Percentiles rank a stretch among this genome's conserved stretches.
These are phyloP conservation scores for Trametes hirsuta DNA, from an alignment of 1,284 basidiomycete genomes.

Conservation along the genomic window DNA sequence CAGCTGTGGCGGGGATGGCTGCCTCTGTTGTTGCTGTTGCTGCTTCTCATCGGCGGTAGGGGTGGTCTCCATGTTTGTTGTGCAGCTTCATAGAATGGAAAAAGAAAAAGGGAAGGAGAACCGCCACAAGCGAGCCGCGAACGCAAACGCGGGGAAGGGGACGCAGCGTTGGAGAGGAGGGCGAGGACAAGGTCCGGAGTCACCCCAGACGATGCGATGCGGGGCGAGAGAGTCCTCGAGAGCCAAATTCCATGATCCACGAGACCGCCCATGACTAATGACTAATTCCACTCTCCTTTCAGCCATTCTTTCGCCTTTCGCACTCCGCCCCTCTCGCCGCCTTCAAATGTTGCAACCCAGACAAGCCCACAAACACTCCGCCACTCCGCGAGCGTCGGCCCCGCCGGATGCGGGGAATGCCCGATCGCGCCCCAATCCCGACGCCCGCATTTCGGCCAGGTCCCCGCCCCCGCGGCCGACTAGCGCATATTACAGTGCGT, in stretches of 20 bases:
- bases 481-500: neutral
- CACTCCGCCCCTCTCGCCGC: neutral
- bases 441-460: constrained; percentile 5
- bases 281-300: neutral
- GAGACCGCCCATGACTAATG: constrained; percentile 1
- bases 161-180: neutral
- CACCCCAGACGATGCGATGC: neutral
- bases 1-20: neutral
- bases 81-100: neutral
- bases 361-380: neutral
- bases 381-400: neutral
- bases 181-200: neutral
- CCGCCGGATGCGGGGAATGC: neutral
- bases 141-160: neutral
- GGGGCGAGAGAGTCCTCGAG: neutral
- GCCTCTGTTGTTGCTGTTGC: constrained; percentile 6
- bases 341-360: neutral
- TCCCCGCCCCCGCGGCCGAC: constrained; percentile 3
- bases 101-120: neutral
- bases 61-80: constrained; percentile 11
- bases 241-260: constrained; percentile 4
- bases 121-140: neutral
- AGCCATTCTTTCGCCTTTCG: neutral
- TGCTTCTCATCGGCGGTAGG: constrained; percentile 18
- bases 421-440: constrained; percentile 15